Base-by-base conservation (phyloP, 2,329 filamentous ascomycete genomes). In the Stagonosporopsis chrysanthemi region DNA sequence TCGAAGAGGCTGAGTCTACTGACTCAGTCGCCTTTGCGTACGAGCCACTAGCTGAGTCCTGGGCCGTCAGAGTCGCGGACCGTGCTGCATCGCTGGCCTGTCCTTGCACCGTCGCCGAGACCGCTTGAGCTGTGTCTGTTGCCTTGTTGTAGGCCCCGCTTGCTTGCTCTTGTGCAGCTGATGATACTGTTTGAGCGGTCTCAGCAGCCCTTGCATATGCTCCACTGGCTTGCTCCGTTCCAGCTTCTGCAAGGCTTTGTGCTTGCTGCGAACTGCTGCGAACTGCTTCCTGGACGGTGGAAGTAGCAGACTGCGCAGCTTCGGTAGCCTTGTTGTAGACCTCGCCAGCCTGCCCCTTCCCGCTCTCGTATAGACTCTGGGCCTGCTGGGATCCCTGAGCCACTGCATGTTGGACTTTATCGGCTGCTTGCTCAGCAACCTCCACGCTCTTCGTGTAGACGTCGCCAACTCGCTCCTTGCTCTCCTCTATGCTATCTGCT, bases 401-500 rank as follows among this genome's bases (percentile, higher is more conserved):
- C 26, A 66, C 65, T 2, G 56, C 66, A 14, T 71, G 68, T 56
- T 71, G 69, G 35, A 62, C 66, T 44, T 63, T 70, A 22, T 64
- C 64, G 8, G 67, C 61, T 38, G 68, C 70, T 15, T 64, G 68
- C 17, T 56, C 69, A 26, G 67, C 68, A 2, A 65, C 52, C 46
- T 72, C 68, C 5, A 64, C 64, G 14, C 72, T 58, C 56, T 67
- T 73, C 1, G 52, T 56, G 42, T 67, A 69, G 3, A 48, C 61
- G 17, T 63, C 64, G 12, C 59, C 58, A 11, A 56, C 64, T 23
- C 68, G 65, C 46, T 68, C 69, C 52, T 73, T 75, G 19, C 72
- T 71, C n/a, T 72, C 65, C 22, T 71, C 65, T 31, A 70, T 74
- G 44, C 68, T 56, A 6, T 71, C 67, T 8, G 67, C 61, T 3